Evolutionary conservation across 768 basidiomycete genomes (phyloP).

Genomic region (Tylopilus balloui): DNA sequence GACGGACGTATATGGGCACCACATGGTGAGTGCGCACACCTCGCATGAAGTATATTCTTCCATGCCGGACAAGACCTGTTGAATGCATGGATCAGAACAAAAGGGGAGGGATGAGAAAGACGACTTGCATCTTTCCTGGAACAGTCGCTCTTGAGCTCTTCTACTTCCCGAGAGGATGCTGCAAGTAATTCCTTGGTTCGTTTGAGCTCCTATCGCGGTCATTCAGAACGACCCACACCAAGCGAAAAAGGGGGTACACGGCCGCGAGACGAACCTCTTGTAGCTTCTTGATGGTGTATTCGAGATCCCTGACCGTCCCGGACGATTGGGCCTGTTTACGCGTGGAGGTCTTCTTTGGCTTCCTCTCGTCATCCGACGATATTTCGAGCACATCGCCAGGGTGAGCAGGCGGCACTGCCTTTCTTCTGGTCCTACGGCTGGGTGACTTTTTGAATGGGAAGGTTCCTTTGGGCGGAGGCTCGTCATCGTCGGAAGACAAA

Average conservation of each 20-base stretch:
- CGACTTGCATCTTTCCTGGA: conserved; percentile 6
- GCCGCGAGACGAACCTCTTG: conserved; percentile 36
- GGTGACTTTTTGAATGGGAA: conserved; percentile 11
- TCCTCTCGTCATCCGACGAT: conserved; percentile 50
- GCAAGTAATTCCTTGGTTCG: conserved; percentile 5
- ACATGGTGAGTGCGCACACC: conserved; percentile 61
- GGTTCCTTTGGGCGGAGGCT: conserved; percentile 19
- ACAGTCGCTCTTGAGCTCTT: conserved; percentile 19
- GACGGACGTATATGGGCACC: conserved; percentile 62
- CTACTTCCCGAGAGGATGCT: conserved; percentile 13
- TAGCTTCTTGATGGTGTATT: conserved; percentile 39
- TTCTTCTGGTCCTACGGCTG: conserved; percentile 12
- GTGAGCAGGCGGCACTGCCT: conserved; percentile 15
- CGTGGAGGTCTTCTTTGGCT: conserved; percentile 3
- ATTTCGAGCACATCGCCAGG: conserved; percentile 49
- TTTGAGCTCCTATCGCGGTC: conserved; percentile 19
- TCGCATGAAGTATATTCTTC: conserved; percentile 59
- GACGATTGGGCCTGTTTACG: conserved; percentile 20
- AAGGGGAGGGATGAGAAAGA: neutral
- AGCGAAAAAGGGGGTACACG: neutral
- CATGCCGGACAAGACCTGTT: conserved; percentile 41
- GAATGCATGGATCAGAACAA: neutral
- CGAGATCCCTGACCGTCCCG: conserved; percentile 23
- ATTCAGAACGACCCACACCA: neutral
- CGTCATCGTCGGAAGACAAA: conserved; percentile 34